phyloP scores from a whole-genome alignment of 2,329 filamentous ascomycete genomes.

The Nigrograna mackinnonii region DNA sequence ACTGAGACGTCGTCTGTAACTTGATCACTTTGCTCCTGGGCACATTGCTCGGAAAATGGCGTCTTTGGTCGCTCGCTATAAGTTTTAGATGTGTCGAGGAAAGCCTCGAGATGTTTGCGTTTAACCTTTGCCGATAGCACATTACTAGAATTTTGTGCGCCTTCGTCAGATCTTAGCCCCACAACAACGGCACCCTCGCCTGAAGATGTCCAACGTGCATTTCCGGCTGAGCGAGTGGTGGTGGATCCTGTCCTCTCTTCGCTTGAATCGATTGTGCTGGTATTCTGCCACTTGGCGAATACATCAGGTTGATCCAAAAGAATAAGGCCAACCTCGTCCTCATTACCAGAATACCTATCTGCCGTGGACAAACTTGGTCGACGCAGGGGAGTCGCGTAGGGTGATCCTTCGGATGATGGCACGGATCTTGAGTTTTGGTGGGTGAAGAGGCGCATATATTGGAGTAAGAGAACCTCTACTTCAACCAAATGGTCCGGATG shows the following conservation, averaged over 20 bases:
- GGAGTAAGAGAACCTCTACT: conserved; percentile 55
- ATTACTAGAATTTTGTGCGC: conserved; percentile 6
- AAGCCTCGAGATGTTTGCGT: conserved; percentile 44
- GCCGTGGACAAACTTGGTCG: conserved; percentile 26
- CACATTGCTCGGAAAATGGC: conserved; percentile 14
- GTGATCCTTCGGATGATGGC: conserved; percentile 19
- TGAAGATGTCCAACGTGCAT: conserved; percentile 38
- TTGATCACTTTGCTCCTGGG: conserved; percentile 12
- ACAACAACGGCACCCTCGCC: conserved; percentile 36
- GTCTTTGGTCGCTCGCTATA: conserved; percentile 14
- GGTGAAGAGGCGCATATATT: conserved; percentile 49
- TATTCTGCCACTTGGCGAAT: conserved; percentile 50
- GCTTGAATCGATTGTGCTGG: conserved; percentile 46
- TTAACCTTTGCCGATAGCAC: conserved; percentile 41
- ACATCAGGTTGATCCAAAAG: conserved; percentile 53
- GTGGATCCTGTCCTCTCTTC: conserved; percentile 35
- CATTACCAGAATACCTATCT: conserved; percentile 28
- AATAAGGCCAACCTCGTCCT: conserved; percentile 45
- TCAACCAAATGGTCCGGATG: conserved; percentile 59
- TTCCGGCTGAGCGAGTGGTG: conserved; percentile 35
- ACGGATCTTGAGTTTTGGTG: conserved; percentile 16
- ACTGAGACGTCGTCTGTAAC: conserved; percentile 22
- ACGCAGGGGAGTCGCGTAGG: conserved; percentile 23
- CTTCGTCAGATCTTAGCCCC: conserved; percentile 10
- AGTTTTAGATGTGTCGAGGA: conserved; percentile 40